Base-by-base conservation (phyloP, 352 stramenopile species). In the Phytophthora pistaciae region DNA sequence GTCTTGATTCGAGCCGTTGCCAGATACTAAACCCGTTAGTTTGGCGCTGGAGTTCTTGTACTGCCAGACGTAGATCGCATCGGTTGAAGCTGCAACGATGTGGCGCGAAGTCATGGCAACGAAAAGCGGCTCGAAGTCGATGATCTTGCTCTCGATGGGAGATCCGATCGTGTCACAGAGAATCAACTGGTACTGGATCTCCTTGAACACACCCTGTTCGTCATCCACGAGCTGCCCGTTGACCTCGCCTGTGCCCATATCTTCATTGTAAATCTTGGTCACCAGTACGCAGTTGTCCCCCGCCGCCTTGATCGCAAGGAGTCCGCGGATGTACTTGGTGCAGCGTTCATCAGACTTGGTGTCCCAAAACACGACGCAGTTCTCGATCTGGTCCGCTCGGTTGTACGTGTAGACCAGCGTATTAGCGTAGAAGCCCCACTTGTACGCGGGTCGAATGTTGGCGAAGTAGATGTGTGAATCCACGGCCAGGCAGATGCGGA, bases 391-490 rank as follows among this genome's bases (percentile, higher is more conserved):
- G 66, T 98, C 93, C 6, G 91, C 71, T 25, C 90, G 91, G 55
- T 94, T 94, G 86, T 97, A 97, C 60, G 93, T 92, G 75, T 97
- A 98, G 16, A 96, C 92, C 52, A 98, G 67, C n/a, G 92, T 97
- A 60, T 94, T 92, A 16, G 79, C 73, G 61, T 97, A 97, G 60
- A 90, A 97, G 13, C 91, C 91, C 93, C 93, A 98, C 50, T 93
- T 94, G 83, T 98, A 98, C 42, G 90, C 87, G 20, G 88, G 92
- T 7, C 96, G 91, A 52, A 98, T 96, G 78, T 98, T 98, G 38
- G 95, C 96, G 78, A 98, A 98, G 84, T 97, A 99, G 57, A 99
- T 98, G 82, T 96, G 94, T 20, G 91, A 95, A 77, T 98, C 96
- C 21, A 99, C 94, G 0, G 96, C 96, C 18, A 99, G 71, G 46